Conservation (phyloP, 108 stramenopile species). For the Nannochloropsis gaditana region DNA sequence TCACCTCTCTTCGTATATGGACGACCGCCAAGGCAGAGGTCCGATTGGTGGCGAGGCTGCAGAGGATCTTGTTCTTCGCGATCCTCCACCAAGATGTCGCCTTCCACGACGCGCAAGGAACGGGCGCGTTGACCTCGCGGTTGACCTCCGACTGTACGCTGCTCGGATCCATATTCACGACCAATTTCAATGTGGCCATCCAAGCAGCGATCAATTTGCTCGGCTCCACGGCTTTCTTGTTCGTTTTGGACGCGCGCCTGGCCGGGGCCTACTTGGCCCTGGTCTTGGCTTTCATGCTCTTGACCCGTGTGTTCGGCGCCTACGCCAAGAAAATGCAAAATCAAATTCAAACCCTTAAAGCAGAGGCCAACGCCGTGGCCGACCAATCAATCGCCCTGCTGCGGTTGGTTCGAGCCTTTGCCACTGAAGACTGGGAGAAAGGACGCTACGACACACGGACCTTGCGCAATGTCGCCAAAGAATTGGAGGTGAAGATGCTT, state of each 20-base stretch:
- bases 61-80: slow-evolving; percentile 14
- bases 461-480: background rate
- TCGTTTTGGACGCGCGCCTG: slow-evolving; percentile 3
- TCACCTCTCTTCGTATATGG: slow-evolving; percentile 23
- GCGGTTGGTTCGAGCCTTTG: slow-evolving; percentile 22
- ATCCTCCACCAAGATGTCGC: slow-evolving; percentile 23
- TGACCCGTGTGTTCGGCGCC: slow-evolving; percentile 18
- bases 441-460: slow-evolving; percentile 21
- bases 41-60: slow-evolving; percentile 17
- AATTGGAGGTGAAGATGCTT: slow-evolving; percentile 18
- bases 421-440: slow-evolving; percentile 24
- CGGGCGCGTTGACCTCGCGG: slow-evolving; percentile 22
- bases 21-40: slow-evolving; percentile 26
- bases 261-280: slow-evolving; percentile 22
- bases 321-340: slow-evolving; percentile 1
- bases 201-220: slow-evolving; percentile 22
- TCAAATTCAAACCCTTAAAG: slow-evolving; percentile 13
- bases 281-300: background rate
- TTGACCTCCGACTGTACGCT: slow-evolving; percentile 23
- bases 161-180: slow-evolving; percentile 23
- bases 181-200: slow-evolving; percentile 25
- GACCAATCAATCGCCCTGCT: slow-evolving; percentile 20
- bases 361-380: slow-evolving; percentile 21
- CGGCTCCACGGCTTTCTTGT: slow-evolving; percentile 17
- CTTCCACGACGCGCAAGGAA: slow-evolving; percentile 23